Evolutionary conservation across 2,329 filamentous ascomycete genomes (phyloP), one percentile per base, ranked within the genome.

Genomic region (Arthrobotrys pseudoclavata): DNA sequence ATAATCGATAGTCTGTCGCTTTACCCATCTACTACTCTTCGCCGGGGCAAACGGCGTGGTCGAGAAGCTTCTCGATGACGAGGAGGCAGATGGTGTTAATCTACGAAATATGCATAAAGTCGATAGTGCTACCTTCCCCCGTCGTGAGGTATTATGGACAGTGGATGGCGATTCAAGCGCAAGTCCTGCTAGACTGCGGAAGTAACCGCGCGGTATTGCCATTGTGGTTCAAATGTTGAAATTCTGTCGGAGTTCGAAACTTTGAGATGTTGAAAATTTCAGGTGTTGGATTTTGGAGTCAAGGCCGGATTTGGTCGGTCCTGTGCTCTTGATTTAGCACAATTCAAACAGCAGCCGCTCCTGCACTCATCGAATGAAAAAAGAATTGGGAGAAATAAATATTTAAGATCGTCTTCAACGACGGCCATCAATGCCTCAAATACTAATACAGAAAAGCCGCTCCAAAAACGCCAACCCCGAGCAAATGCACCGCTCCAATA

Each of bases 1-100:
- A 18, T 84, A 84, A 84, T 99, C 96, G 47, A 84, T 87, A 45
- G 86, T 86, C 82, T 97, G 94, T 20, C 96, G 91, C 64, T 88
- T 87, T 83, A 93, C 93, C 96, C 96, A 99, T 84, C 7, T 40
- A 86, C 62, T 88, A 94, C 42, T 55, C 42, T 26, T 62, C 53
- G 10, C 34, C 18, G n/a, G 10, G 1, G 6, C 2, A 7, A 9
- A 15, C 4, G 10, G 9, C 9, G 67, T 57, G 10, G 67, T 71
- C 22, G 74, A 68, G 37, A 77, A 71, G 22, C 37, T 18, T 68
- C 74, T 66, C 26, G 61, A 48, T 4, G 60, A 2, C 10, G 40
- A 20, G 7, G 9, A 10, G 13, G 10, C 45, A 3, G 50, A 6
- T 9, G 15, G 6, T 52, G 57, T 55, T 18, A 57, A 10, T 55